Percentiles rank a stretch among this genome's conserved stretches.
Evolutionary conservation across 768 basidiomycete genomes (phyloP).

Genomic region (Mycena albidolilacea): DNA sequence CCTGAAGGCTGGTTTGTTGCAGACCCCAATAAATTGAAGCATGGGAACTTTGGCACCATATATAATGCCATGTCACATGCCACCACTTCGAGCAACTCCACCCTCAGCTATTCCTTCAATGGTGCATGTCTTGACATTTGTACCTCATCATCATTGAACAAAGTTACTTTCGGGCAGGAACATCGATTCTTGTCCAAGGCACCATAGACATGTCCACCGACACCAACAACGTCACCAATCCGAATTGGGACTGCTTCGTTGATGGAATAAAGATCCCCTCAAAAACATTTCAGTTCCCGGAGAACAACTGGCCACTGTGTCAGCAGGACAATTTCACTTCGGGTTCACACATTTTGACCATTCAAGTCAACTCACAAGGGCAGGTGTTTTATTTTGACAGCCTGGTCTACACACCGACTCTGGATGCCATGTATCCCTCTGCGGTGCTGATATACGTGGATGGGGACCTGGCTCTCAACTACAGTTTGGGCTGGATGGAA

Average conservation of each 20-base stretch:
- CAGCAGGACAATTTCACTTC: constrained; percentile 39
- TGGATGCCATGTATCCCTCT: neutral
- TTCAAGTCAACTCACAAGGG: constrained; percentile 44
- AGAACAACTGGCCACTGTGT: constrained; percentile 53
- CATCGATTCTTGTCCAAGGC: constrained; percentile 44
- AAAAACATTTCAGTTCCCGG: constrained; percentile 37
- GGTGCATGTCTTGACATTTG: constrained; percentile 12
- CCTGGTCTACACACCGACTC: constrained; percentile 42
- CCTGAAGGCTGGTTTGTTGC: constrained; percentile 27
- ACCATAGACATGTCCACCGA: constrained; percentile 31
- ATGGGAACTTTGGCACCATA: constrained; percentile 32
- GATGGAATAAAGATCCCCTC: constrained; percentile 43
- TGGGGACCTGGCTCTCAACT: constrained; percentile 24
- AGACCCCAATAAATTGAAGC: constrained; percentile 1
- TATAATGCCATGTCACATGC: constrained; percentile 28
- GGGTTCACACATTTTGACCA: constrained; percentile 44
- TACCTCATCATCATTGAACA: neutral
- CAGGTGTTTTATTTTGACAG: constrained; percentile 49
- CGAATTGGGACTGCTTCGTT: constrained; percentile 45
- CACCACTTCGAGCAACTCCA: constrained; percentile 4
- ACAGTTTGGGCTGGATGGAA: constrained; percentile 40
- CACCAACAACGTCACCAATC: constrained; percentile 40
- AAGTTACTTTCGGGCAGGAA: constrained; percentile 38
- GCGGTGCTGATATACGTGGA: constrained; percentile 14
- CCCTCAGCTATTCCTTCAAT: constrained; percentile 25